Evolutionary conservation across 306 rosid genomes (phyloP), one percentile per base, ranked within the genome.

Genomic region (Trifolium pratense): DNA sequence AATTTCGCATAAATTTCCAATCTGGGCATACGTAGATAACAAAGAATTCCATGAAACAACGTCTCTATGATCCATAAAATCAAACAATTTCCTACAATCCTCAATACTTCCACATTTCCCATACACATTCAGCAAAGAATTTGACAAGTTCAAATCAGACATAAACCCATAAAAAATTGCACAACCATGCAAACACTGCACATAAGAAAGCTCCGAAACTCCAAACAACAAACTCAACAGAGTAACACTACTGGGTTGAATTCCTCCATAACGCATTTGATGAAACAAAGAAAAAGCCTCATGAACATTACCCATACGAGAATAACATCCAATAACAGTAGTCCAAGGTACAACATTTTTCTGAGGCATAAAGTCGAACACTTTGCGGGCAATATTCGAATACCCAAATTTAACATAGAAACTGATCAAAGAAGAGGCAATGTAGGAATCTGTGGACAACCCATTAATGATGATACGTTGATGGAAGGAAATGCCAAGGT

Each of bases 291-390:
- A 80, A 71, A 81, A 86, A 1, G 87, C 89, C 51, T 75, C 66
- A 26, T 55, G n/a, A 64, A 66, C 67, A 59, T 43, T 53, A 59
- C 86, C 84, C 5, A 17, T 25, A 16, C 77, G 80, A 1, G 92
- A 82, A 80, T 86, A 86, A 75, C 86, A 89, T 73, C 97, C 94
- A 5, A 91, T 91, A 43, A 91, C 80, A n/a, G 89, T 78, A 26
- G 97, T 91, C 92, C 94, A 91, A 67, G 97, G 94, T 61, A 91
- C 94, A 63, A 91, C 86, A 34, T 89, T 86, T 31, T 84, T 89
- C 2, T 75, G 83, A 26, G 89, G 86, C 97, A 91, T 89, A 60
- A 49, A 66, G 31, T 89, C 85, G 6, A 91, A 91, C 49, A 89
- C 81, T 56, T 82, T 84, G 49, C 84, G 88, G 18, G 97, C 97